Base-by-base conservation (phyloP, 306 rosid species). In the Argentina anserina region DNA sequence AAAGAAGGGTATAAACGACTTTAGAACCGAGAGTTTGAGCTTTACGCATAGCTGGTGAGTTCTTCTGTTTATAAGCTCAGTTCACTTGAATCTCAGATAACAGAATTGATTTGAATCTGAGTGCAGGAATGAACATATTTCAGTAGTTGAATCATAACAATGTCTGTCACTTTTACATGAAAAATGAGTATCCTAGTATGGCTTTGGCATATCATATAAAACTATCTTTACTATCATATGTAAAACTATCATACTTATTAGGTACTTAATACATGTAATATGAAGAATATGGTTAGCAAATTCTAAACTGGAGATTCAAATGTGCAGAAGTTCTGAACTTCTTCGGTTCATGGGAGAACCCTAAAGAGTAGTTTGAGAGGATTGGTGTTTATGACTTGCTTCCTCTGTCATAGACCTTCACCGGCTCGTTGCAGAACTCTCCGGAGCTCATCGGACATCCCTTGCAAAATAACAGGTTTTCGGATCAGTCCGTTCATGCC, bases 401-500 rank as follows among this genome's bases (percentile, higher is more conserved):
- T 23, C 72, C 53, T 70, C 59, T 49, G 23, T 82, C 85, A 87
- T 69, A 82, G 46, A 18, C 78, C 83, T 36, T 84, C 96, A 59
- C 81, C 87, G 0, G 88, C 88, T 52, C 73, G 78, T 34, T 84
- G 87, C 61, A 90, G 75, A 26, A 86, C 88, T 67, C 83, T 74
- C 31, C 81, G 69, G 36, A 92, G 93, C 77, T 90, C 94, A 63
- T 86, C 83, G 0, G 90, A 90, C 59, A 90, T 75, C 45, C 85
- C 87, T 66, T 82, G 86, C 70, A 90, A 86, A 9, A 85, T 76
- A 43, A 92, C 82, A n/a, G 96, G 94, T 68, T 90, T 90, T 20
- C 89, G 82, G 56, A 92, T 82, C 68, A 90, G 40, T 50, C 96
- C 96, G 66, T 90, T 90, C 86, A 92, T 92, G 69, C 97, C 97